These are phyloP conservation scores for Hansfordia pulvinata DNA, from an alignment of 2,329 filamentous ascomycete genomes.

Conservation along the genomic window DNA sequence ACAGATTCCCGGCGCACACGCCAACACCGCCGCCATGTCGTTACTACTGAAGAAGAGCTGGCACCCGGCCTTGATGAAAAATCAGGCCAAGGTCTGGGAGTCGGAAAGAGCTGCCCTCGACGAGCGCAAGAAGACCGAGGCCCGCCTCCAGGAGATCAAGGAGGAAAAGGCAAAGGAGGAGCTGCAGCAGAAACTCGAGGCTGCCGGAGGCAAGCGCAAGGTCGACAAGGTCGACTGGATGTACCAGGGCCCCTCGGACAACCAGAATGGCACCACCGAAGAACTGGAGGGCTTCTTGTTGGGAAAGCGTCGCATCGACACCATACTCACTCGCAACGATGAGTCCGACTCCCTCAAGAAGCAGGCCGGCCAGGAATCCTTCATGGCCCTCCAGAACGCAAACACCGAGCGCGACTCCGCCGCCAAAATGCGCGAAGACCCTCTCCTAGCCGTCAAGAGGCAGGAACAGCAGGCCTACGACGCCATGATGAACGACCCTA, in stretches of 20 bases:
- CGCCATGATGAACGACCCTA: slow-evolving; percentile 66
- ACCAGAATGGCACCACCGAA: slow-evolving; percentile 63
- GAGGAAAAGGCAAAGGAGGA: slow-evolving; percentile 91
- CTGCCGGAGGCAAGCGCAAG: slow-evolving; percentile 69
- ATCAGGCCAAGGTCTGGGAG: slow-evolving; percentile 81
- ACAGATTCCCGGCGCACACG: too few relatives aligned
- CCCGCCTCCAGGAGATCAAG: slow-evolving; percentile 82
- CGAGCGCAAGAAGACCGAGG: slow-evolving; percentile 87
- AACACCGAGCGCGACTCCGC: slow-evolving; percentile 70
- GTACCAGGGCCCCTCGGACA: slow-evolving; percentile 78
- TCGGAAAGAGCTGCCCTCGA: slow-evolving; percentile 87
- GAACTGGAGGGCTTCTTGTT: slow-evolving; percentile 90
- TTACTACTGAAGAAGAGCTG: slow-evolving; percentile 92
- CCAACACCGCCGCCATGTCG: slow-evolving; percentile 52
- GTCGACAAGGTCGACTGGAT: slow-evolving; percentile 92
- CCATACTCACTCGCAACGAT: slow-evolving; percentile 62
- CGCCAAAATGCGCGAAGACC: slow-evolving; percentile 79
- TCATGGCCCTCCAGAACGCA: slow-evolving; percentile 51
- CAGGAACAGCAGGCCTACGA: slow-evolving; percentile 76
- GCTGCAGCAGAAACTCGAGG: slow-evolving; percentile 78
- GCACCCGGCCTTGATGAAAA: slow-evolving; percentile 82
- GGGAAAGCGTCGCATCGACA: slow-evolving; percentile 85
- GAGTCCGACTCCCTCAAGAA: slow-evolving; percentile 76
- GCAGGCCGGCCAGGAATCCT: slow-evolving; percentile 43
- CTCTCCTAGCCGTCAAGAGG: slow-evolving; percentile 82